These are phyloP conservation scores for Populus nigra DNA, from an alignment of 345 rosid species.

Conservation along the genomic window DNA sequence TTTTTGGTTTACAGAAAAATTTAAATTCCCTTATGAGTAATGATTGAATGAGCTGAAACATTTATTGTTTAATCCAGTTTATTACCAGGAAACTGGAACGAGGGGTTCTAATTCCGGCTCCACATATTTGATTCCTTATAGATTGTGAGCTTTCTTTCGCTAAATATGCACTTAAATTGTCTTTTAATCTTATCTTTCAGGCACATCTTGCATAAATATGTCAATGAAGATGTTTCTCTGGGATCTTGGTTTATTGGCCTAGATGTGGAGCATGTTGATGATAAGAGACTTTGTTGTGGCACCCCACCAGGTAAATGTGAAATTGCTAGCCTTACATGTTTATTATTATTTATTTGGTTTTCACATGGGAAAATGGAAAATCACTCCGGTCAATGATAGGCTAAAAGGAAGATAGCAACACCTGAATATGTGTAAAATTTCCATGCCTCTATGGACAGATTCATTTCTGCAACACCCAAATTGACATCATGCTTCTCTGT, in stretches of 20 bases:
- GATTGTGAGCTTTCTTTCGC: not conserved
- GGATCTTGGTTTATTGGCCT: conserved; percentile 52
- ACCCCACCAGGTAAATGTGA: conserved; percentile 64
- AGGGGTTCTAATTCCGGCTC: not conserved
- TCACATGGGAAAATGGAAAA: not conserved
- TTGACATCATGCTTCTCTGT: not conserved
- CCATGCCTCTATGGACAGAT: not conserved
- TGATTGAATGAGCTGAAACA: not conserved
- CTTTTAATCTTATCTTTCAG: conserved; percentile 31
- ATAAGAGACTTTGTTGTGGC: conserved; percentile 63
- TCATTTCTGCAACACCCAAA: not conserved
- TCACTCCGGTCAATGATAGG: no score
- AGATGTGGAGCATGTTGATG: conserved; percentile 43
- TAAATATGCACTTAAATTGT: not conserved
- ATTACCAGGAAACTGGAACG: not conserved
- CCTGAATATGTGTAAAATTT: not conserved
- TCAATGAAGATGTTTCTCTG: conserved; percentile 48
- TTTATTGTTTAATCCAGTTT: not conserved
- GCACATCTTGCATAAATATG: conserved; percentile 49
- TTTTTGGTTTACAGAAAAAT: not conserved
- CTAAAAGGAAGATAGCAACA: not conserved
- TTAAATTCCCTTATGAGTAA: not conserved
- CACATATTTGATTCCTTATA: not conserved
- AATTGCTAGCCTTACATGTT: not conserved
- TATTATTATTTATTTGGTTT: no score